phyloP scores from a whole-genome alignment of 2,329 filamentous ascomycete species.

The Epichloe sylvatica region DNA sequence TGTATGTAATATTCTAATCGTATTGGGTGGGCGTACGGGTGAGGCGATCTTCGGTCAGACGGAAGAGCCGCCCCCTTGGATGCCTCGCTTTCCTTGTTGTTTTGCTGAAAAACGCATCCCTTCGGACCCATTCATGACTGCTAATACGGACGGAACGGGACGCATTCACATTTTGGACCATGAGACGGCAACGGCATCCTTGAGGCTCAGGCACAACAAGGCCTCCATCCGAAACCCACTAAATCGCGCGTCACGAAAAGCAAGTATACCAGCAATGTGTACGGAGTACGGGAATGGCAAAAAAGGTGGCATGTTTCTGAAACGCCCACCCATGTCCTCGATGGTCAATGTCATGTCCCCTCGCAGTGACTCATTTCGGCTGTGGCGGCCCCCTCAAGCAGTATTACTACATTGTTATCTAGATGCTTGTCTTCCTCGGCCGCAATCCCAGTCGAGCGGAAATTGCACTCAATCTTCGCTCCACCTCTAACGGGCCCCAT shows the following conservation, averaged over 20 bases:
- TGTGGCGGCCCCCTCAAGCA: too few species aligned
- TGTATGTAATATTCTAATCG: constrained; percentile 36
- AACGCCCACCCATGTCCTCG: background rate
- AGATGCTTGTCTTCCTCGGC: background rate
- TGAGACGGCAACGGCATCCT: too few species aligned
- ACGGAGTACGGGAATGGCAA: background rate
- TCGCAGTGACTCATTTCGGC: background rate
- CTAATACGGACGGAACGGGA: too few species aligned
- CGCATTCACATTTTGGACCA: too few species aligned
- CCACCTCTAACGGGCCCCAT: background rate
- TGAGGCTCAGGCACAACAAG: background rate
- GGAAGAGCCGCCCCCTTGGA: too few species aligned
- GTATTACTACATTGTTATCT: too few species aligned
- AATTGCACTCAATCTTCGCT: background rate
- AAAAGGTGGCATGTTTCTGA: background rate
- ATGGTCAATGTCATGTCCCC: background rate
- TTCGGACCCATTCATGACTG: background rate
- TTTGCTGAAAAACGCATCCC: constrained; percentile 1
- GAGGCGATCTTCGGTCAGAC: too few species aligned
- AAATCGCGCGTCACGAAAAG: too few species aligned
- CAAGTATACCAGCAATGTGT: too few species aligned
- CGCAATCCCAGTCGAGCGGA: constrained; percentile 1
- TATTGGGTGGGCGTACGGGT: constrained; percentile 13
- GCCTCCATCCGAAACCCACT: background rate
- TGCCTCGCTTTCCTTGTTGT: background rate